Evolutionary conservation across 345 rosid genomes (phyloP), one percentile per base, ranked within the genome.

Genomic region (Viola odorata): DNA sequence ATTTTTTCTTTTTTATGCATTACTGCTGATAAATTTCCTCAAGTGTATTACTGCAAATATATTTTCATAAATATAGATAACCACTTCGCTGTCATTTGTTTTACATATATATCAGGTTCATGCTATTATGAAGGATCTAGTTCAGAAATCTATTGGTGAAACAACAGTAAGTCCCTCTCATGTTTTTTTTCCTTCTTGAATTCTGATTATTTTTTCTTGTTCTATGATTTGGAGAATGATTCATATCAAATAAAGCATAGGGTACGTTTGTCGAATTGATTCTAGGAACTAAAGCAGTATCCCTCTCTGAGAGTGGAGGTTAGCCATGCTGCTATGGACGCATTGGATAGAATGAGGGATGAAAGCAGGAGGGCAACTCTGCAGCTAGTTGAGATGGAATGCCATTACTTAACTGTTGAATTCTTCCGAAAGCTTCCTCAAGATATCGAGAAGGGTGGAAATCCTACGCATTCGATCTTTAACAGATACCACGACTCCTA

Each of bases 341-440:
- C 96, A 45, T 57, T 92, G 61, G 98, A 92, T 36, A 82, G 96
- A 68, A 87, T 87, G 96, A 92, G 82, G 72, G 94, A 87, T 13
- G 96, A 92, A 58, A 92, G 98, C 84, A 92, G 73, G 77, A 83
- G 64, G 80, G 96, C 94, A 63, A 87, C 94, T 47, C 69, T 89
- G 58, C 91, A 80, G 78, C 84, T 89, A 40, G 96, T 92, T 6
- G 98, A 89, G 70, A 89, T 92, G 98, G 98, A 92, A 65, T 87
- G 83, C 45, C 66, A 89, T 73, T 92, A 92, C 84, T 68, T 89
- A 72, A 92, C 98, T 0, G 96, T 92, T 8, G 98, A 89, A 55
- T 92, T 89, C 77, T 92, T 92, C 78, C 79, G 96, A 62, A 92
- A 89, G 77, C 98, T 92, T 76, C 98, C 96, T 58, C 96, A 89